Base-by-base conservation (phyloP, 495 filamentous ascomycete genomes). In the Hapsidospora chrysogenum region DNA sequence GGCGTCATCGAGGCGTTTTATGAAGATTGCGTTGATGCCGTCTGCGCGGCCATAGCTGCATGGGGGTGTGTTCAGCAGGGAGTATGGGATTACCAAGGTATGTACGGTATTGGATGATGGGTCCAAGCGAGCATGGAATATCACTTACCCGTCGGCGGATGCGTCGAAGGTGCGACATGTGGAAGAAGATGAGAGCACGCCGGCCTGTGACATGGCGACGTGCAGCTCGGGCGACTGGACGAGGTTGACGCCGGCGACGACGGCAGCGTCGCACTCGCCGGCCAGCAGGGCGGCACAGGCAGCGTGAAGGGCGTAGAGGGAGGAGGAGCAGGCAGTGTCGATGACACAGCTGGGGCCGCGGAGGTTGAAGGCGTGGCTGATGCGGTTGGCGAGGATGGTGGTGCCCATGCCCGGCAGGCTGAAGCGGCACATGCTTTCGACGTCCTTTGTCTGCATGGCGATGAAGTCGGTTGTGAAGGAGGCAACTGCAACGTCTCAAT, bases 21-120 rank as follows among this genome's bases (percentile, higher is more conserved):
- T 28, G 7, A 60, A 48, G 2, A 76, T 18, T 1, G 54, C 53
- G 21, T 44, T 57, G 17, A 72, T 37, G 6, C 56, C 72, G 38
- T 80, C 74, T 2, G 53, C 75, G 9, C 72, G 51, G 0, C 43
- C 67, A 48, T 70, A 78, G 1, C 76, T 50, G 33, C 55, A 43
- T 2, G n/a, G n/a, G n/a, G n/a, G n/a, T n/a, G n/a, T n/a, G n/a
- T n/a, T n/a, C n/a, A n/a, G n/a, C n/a, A n/a, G n/a, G n/a, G n/a
- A n/a, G n/a, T n/a, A n/a, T n/a, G n/a, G n/a, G n/a, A n/a, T n/a
- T n/a, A n/a, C n/a, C n/a, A n/a, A n/a, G n/a, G n/a, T n/a, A n/a
- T n/a, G n/a, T n/a, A n/a, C n/a, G n/a, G n/a, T n/a, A n/a, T n/a
- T n/a, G n/a, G n/a, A n/a, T n/a, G n/a, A n/a, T n/a, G n/a, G n/a